A percentile compares a stretch with the other conserved stretches of the same genome.
Conservation (phyloP, 805 yeast genomes). For the Crinitomyces ghanaensis region DNA sequence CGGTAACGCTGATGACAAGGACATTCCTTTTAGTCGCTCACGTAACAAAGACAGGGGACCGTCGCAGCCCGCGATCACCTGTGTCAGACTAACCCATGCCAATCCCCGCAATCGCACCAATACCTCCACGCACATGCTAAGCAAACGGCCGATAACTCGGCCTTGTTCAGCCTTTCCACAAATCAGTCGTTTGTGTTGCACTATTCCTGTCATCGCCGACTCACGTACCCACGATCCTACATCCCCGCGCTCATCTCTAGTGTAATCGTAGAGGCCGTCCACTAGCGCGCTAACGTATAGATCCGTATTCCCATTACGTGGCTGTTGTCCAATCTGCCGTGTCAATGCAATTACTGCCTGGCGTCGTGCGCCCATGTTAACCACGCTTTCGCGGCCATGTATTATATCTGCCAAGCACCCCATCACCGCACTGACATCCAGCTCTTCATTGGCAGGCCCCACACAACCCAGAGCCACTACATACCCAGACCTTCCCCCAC, state of each 20-base stretch:
- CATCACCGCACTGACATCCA: conserved; percentile 1
- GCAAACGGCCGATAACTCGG: conserved; percentile 20
- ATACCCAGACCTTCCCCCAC: background rate
- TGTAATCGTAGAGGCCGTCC: conserved; percentile 57
- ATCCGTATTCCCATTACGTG: background rate
- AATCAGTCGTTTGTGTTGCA: conserved; percentile 18
- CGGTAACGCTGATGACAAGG: background rate
- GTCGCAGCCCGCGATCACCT: too few relatives aligned
- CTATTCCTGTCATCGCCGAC: conserved; percentile 33
- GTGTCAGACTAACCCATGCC: conserved; percentile 34
- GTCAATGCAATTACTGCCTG: too few relatives aligned
- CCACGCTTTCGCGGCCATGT: background rate
- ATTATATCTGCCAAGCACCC: background rate
- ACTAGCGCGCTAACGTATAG: conserved; percentile 11
- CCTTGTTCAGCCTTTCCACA: conserved; percentile 6
- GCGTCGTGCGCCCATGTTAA: too few relatives aligned
- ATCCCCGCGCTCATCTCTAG: conserved; percentile 75
- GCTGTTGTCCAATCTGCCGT: too few relatives aligned
- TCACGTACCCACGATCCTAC: conserved; percentile 70
- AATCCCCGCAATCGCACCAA: conserved; percentile 41
- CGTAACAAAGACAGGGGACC: too few relatives aligned
- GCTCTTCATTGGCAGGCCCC: background rate
- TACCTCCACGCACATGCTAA: conserved; percentile 54
- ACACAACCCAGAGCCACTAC: conserved; percentile 5
- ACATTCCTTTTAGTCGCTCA: conserved; percentile 11